These are phyloP conservation scores for Xylaria palmicola DNA, from an alignment of 495 filamentous ascomycete genomes.

Conservation along the genomic window DNA sequence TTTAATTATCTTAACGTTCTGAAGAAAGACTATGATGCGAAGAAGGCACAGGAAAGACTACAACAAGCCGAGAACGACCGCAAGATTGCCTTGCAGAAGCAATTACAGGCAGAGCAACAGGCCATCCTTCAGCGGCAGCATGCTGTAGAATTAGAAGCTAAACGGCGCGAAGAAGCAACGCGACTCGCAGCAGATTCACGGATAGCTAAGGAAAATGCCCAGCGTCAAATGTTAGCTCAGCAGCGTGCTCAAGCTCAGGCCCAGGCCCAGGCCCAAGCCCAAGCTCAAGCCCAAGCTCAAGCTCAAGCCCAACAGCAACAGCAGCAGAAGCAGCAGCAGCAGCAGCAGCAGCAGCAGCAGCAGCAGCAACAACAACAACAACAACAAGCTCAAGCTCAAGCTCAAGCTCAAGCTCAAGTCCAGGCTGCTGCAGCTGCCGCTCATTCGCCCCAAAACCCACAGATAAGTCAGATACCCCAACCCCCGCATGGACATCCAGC, in stretches of 20 bases:
- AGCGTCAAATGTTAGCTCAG: slow-evolving; percentile 32
- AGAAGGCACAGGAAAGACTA: slow-evolving; percentile 58
- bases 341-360: slow-evolving; percentile 29
- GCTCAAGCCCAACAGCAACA: slow-evolving; percentile 45
- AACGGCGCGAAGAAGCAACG: slow-evolving; percentile 36
- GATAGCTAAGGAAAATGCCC: slow-evolving; percentile 28
- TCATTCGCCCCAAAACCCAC: slow-evolving; percentile 35
- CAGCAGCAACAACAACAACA: slow-evolving; percentile 33
- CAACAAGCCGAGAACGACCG: slow-evolving; percentile 67
- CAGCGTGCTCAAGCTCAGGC: slow-evolving; percentile 28
- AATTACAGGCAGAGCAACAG: slow-evolving; percentile 36
- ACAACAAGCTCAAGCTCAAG: slow-evolving; percentile 35
- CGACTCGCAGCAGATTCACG: slow-evolving; percentile 30
- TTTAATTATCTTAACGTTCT: slow-evolving; percentile 91
- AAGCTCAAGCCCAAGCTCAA: slow-evolving; percentile 32
- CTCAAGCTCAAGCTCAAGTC: slow-evolving; percentile 33
- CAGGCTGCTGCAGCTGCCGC: slow-evolving; percentile 35
- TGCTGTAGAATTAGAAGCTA: slow-evolving; percentile 33
- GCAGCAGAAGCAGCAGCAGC: slow-evolving; percentile 40
- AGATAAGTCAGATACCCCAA: slow-evolving; percentile 26
- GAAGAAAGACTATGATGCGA: slow-evolving; percentile 71
- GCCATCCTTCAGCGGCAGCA: slow-evolving; percentile 27
- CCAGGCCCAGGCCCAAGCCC: slow-evolving; percentile 47
- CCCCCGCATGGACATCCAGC: slow-evolving; percentile 42
- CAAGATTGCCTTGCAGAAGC: slow-evolving; percentile 51